Conservation (phyloP, 192 early-diverging fungal species). For the Bifiguratus adelaidae region DNA sequence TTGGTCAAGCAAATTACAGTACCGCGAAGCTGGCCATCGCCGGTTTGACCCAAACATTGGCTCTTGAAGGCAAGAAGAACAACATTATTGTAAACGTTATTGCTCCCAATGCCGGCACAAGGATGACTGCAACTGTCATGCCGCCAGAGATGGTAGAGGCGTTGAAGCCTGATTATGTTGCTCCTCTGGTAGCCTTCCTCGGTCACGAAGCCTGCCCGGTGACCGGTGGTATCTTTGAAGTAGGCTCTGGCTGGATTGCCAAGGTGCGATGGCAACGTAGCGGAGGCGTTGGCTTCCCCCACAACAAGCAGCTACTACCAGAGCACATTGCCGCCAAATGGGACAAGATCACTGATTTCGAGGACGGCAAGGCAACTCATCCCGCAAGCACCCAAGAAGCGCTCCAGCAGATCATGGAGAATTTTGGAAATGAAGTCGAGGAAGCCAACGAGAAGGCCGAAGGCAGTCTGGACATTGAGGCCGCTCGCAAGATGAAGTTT, state of each 20-base stretch:
- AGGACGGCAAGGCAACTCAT: conserved; percentile 91
- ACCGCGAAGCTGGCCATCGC: conserved; percentile 83
- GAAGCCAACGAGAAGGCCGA: conserved; percentile 22
- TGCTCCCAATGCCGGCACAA: conserved; percentile 93
- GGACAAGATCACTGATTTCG: conserved; percentile 81
- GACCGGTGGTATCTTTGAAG: conserved; percentile 89
- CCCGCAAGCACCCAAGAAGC: conserved; percentile 69
- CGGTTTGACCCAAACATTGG: conserved; percentile 85
- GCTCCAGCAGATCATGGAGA: conserved; percentile 72
- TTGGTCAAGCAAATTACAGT: conserved; percentile 46
- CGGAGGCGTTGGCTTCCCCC: conserved; percentile 88
- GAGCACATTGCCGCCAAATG: conserved; percentile 79
- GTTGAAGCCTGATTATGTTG: conserved; percentile 94
- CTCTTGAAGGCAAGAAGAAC: conserved; percentile 80
- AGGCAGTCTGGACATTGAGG: conserved; percentile 49
- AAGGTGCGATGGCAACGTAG: conserved; percentile 96
- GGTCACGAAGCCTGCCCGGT: conserved; percentile 68
- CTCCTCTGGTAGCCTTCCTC: conserved; percentile 87
- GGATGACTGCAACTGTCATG: conserved; percentile 96
- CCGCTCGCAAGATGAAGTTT: conserved; percentile 43
- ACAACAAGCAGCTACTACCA: conserved; percentile 65
- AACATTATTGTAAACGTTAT: conserved; percentile 93
- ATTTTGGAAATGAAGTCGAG: conserved; percentile 50
- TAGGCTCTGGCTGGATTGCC: conserved; percentile 89
- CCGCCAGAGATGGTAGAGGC: conserved; percentile 91